A percentile compares a stretch with the other conserved stretches of the same genome.
phyloP scores from a whole-genome alignment of 179 eudicot genomes.

The Beta lomatogona region DNA sequence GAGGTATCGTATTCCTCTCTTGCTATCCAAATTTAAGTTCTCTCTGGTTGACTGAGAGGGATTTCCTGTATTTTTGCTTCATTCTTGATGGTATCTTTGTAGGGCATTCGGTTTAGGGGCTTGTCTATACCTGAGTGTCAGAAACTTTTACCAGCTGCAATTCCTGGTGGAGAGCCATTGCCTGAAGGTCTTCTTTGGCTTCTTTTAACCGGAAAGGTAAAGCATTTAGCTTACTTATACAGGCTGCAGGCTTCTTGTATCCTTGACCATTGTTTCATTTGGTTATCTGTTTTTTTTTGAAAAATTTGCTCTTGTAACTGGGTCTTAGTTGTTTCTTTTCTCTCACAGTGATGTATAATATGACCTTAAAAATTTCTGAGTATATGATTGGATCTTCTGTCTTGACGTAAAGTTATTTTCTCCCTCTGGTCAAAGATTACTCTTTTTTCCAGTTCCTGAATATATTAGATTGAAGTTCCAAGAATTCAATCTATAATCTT shows the following conservation, averaged over 20 bases:
- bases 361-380: not conserved
- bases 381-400: not conserved
- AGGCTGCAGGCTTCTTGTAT: not conserved
- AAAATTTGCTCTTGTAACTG: not conserved
- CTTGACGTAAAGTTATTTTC: not conserved
- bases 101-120: constrained; percentile 96
- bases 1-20: constrained; percentile 54
- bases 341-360: not conserved
- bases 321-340: not conserved
- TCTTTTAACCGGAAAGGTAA: constrained; percentile 90
- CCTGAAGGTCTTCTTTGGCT: constrained; percentile 99
- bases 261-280: not conserved
- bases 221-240: not conserved
- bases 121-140: constrained; percentile 96
- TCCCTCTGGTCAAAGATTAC: not conserved
- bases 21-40: not conserved
- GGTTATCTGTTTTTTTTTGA: not conserved
- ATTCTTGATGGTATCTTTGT: constrained; percentile 9
- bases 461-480: not conserved
- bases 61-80: not conserved
- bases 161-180: constrained; percentile 90
- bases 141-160: constrained; percentile 81
- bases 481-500: not conserved
- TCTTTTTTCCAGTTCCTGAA: not conserved
- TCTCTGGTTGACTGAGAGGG: constrained; percentile 1